Percentiles rank a stretch among this genome's conserved stretches.
Conservation (phyloP, 2,329 filamentous ascomycete species). For the Hypoxylon sp. region DNA sequence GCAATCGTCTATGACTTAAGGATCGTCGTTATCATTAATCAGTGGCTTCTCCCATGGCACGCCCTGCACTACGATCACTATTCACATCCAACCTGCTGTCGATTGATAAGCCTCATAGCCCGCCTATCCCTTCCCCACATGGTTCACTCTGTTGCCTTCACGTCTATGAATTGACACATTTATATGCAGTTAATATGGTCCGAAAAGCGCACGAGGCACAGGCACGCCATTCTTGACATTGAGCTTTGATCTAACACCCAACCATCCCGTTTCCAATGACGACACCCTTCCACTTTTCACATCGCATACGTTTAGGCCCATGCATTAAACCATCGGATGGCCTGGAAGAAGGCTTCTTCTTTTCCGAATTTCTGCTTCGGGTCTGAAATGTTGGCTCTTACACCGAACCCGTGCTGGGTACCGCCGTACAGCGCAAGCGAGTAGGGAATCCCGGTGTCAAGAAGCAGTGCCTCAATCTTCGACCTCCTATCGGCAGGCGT, state of each 20-base stretch:
- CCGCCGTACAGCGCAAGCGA: slow-evolving; percentile 79
- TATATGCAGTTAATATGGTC: not conserved
- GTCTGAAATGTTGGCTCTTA: slow-evolving; percentile 72
- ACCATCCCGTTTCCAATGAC: not conserved
- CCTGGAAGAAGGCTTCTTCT: slow-evolving; percentile 83
- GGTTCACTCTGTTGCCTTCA: not conserved
- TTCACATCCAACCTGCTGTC: not conserved
- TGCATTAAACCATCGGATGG: slow-evolving; percentile 80
- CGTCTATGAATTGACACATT: not conserved
- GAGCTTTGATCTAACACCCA: not conserved
- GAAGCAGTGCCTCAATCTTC: slow-evolving; percentile 72
- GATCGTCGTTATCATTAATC: slow-evolving; percentile 14
- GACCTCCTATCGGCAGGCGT: slow-evolving; percentile 70
- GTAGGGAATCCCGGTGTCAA: slow-evolving; percentile 68
- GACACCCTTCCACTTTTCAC: not conserved
- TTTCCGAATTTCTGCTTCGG: slow-evolving; percentile 76
- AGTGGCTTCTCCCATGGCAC: not conserved
- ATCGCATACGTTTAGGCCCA: slow-evolving; percentile 49
- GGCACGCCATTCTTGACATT: not conserved
- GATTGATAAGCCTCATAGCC: not conserved
- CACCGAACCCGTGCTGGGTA: slow-evolving; percentile 81
- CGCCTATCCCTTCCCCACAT: too few species aligned
- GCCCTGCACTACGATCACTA: not conserved
- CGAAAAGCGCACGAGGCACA: not conserved
- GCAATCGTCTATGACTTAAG: not conserved